Base-by-base conservation (phyloP, 1,284 basidiomycete genomes). In the Tylopilus microsporus region DNA sequence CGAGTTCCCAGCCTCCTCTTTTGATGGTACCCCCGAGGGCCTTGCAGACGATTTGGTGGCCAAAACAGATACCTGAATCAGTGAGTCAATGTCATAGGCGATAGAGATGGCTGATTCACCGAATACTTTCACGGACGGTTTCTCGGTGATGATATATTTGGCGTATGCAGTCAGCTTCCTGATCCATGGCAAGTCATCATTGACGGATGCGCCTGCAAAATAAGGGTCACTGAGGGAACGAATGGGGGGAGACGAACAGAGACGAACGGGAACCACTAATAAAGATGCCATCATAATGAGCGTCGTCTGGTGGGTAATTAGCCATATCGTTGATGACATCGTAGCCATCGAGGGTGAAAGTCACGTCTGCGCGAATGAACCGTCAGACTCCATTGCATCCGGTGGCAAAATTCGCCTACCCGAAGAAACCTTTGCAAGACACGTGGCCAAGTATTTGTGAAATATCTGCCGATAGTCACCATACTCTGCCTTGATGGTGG, bases 31-130 rank as follows among this genome's bases (percentile, higher is more conserved):
- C 70, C 10, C 82, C 85, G 25, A 93, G 77, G 0, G 92, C 91
- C 13, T 84, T 80, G 1, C 85, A 82, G 56, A 94, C 72, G 62
- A 94, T 87, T 67, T 95, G 92, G 71, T 94, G 93, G 0, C 92
- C 93, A 65, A 92, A 95, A 71, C 92, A 94, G 59, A 94, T 88
- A 1, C 88, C 90, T 89, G 60, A n/a, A 5, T 16, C 5, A 30
- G 11, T 21, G 5, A 52, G 8, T 10, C 4, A 11, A 49, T 3
- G n/a, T 32, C n/a, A 32, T 5, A 41, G 6, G 34, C 25, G 6
- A 7, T 19, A 10, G 21, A 13, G 11, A 21, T 13, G 10, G 9
- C 15, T 6, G 1, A 32, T 1, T 58, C 58, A 86, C 87, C 87
- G 45, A 91, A 80, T 12, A 92, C 70, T 68, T 84, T 89, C 56